phyloP scores from a whole-genome alignment of 2,329 filamentous ascomycete genomes.

The Penicillium concentricum region DNA sequence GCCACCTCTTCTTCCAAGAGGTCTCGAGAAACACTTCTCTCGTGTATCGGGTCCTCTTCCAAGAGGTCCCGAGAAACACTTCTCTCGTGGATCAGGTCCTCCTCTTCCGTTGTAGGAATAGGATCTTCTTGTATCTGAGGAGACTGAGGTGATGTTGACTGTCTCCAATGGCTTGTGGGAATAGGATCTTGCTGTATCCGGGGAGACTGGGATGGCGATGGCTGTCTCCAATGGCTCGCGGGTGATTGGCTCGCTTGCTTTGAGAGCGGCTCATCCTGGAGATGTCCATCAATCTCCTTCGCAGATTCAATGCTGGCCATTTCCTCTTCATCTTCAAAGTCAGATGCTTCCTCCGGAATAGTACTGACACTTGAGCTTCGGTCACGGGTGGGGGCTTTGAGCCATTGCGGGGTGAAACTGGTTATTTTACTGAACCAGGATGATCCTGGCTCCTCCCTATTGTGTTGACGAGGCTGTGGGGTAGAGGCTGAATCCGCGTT shows the following conservation, averaged over 20 bases:
- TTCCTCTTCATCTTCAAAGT: constrained; percentile 20
- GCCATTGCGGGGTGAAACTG: constrained; percentile 35
- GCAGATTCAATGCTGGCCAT: constrained; percentile 14
- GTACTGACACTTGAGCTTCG: constrained; percentile 17
- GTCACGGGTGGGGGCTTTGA: constrained; percentile 30
- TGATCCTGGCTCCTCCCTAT: constrained; percentile 25
- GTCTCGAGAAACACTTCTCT: neutral
- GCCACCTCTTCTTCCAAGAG: neutral
- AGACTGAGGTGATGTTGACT: constrained; percentile 7
- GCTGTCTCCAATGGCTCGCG: constrained; percentile 10
- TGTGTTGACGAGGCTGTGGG: constrained; percentile 20
- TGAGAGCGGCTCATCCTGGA: constrained; percentile 18
- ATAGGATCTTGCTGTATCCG: constrained; percentile 2
- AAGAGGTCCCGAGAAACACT: neutral
- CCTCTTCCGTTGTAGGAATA: constrained; percentile 11
- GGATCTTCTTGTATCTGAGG: constrained; percentile 3
- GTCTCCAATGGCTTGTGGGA: constrained; percentile 7
- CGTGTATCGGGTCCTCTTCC: constrained; percentile 5
- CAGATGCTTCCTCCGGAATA: constrained; percentile 6
- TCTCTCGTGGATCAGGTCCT: constrained; percentile 4
- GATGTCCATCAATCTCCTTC: constrained; percentile 10
- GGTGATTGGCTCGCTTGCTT: constrained; percentile 13
- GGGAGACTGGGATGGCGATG: constrained; percentile 7
- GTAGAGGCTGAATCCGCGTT: constrained; percentile 22
- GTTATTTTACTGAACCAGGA: constrained; percentile 41